A percentile compares a stretch with the other conserved stretches of the same genome.
These are phyloP conservation scores for Betula pendula DNA, from an alignment of 306 rosid species.

Conservation along the genomic window DNA sequence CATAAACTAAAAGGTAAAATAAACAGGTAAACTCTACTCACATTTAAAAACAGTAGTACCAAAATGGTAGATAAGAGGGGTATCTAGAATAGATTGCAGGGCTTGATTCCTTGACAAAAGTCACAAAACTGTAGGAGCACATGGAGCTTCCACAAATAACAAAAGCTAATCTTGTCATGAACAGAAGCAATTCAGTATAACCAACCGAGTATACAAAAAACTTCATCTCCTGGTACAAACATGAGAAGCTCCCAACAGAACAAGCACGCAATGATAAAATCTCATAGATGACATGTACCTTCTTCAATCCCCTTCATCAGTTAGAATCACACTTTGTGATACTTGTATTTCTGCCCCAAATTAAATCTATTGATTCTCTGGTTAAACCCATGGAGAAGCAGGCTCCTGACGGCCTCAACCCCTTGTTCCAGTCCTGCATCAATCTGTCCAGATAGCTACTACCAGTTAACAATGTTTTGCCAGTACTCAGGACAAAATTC, in stretches of 20 bases:
- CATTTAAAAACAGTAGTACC: neutral
- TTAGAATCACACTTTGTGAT: slow-evolving; percentile 59
- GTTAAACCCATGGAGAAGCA: slow-evolving; percentile 63
- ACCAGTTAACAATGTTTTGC: neutral
- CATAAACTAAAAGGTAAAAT: no score
- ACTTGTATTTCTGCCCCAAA: slow-evolving; percentile 81
- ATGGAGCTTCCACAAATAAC: neutral
- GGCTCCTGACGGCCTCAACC: slow-evolving; percentile 66
- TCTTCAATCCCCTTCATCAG: neutral
- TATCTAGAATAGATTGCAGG: neutral
- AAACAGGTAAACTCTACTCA: no score
- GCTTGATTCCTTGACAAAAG: neutral
- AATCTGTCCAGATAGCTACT: slow-evolving; percentile 48
- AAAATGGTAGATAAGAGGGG: neutral
- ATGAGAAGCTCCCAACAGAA: neutral
- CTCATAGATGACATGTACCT: neutral
- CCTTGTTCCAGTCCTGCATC: slow-evolving; percentile 74
- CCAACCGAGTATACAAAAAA: neutral
- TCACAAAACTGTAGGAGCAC: neutral
- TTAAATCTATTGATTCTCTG: slow-evolving; percentile 67
- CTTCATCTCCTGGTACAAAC: neutral
- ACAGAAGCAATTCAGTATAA: neutral
- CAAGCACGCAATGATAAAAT: neutral
- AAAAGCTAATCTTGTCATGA: neutral
- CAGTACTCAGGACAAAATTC: neutral